Evolutionary conservation across 176 grass and related monocot species (phyloP).

Genomic region (Bromus sterilis): DNA sequence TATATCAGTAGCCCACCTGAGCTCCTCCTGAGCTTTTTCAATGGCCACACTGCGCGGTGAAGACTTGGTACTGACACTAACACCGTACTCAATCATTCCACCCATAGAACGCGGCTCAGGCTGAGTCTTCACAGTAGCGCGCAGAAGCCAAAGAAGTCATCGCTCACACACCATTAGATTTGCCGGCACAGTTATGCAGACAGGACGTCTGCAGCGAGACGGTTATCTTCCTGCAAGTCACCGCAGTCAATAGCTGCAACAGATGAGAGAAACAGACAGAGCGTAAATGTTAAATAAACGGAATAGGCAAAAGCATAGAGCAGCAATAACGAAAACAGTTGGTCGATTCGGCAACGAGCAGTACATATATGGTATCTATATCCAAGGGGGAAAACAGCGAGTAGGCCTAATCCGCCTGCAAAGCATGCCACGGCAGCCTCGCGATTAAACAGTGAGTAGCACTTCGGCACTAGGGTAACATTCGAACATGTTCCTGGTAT

Average conservation of each 20-base stretch:
- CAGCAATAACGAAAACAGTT: neutral
- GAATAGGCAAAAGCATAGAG: neutral
- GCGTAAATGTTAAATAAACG: neutral
- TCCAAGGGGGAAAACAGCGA: too few relatives aligned
- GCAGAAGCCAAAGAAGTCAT: conserved; percentile 11
- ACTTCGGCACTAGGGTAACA: neutral
- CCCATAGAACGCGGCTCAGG: conserved; percentile 41
- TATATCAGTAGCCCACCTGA: conserved; percentile 41
- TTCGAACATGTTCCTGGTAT: neutral
- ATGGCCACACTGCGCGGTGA: conserved; percentile 67
- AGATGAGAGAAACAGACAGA: neutral
- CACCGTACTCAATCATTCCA: conserved; percentile 59
- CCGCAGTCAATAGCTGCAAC: neutral
- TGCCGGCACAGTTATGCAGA: neutral
- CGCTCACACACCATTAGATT: neutral
- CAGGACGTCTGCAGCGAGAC: neutral
- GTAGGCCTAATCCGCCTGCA: neutral
- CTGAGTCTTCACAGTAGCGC: conserved; percentile 49
- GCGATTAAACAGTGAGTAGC: neutral
- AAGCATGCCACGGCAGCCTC: neutral
- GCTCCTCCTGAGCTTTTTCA: conserved; percentile 81
- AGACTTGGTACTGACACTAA: conserved; percentile 46
- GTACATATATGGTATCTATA: neutral
- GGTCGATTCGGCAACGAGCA: neutral
- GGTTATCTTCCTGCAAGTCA: neutral